Evolutionary conservation across 768 basidiomycete genomes (phyloP), one percentile per base, ranked within the genome.

Genomic region (Boletus reticuloceps): DNA sequence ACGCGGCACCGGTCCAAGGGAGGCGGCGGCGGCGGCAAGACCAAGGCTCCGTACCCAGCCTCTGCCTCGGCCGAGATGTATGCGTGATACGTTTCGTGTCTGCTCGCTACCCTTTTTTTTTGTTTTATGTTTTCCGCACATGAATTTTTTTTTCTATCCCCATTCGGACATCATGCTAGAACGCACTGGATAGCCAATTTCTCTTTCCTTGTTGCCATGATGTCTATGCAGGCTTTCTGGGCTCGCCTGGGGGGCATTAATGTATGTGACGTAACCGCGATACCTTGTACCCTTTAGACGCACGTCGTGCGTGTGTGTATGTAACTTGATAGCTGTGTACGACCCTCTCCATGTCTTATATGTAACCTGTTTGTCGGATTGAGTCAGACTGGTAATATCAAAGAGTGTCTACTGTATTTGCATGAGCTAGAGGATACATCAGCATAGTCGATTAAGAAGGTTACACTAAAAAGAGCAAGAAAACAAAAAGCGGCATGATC

Each of bases 241-340:
- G 20, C 41, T 32, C 13, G 50, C 20, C 50, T 13, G 16, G 29
- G 32, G 3, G 47, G 54, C 31, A 22, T 29, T 60, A 55, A 56
- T 53, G 55, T 61, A 58, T 67, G 48, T 67, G 56, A 58, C 51
- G 45, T 64, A 57, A 58, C 47, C 6, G 65, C 49, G 58, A 68
- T 65, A 60, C 65, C 63, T 66, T 55, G 56, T 63, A 51, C 54
- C 40, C 44, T 31, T 31, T 19, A 11, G 12, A 14, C 31, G 45
- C 16, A 17, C 37, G 17, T 17, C 38, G 58, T 40, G 29, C 19
- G 54, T 48, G 47, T 50, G 44, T 40, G 60, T 65, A 44, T 25
- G 51, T 58, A 62, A 42, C 22, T 20, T 29, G 34, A 36, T 36
- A 36, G 34, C 34, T 14, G 29, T 29, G 8, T 29, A 29, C 29